Percentiles rank a stretch among this genome's conserved stretches.
Conservation (phyloP, 352 stramenopile species). For the Phytopythium aichiense region DNA sequence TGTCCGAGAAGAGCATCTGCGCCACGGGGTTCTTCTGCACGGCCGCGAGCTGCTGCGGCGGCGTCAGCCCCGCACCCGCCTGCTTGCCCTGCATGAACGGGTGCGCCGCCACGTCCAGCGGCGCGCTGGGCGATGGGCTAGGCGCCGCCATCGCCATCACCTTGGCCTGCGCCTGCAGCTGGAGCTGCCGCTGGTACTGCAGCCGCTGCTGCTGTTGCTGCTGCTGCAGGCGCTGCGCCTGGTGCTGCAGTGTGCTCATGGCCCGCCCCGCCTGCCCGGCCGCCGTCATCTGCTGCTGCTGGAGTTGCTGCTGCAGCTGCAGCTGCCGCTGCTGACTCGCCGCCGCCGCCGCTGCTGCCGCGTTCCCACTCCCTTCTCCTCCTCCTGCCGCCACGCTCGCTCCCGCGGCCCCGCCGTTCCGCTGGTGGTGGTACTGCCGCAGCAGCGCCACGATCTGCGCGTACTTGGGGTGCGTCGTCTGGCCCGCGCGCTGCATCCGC, state of each 20-base stretch:
- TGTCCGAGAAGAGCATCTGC: constrained; percentile 73
- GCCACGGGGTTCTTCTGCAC: constrained; percentile 36
- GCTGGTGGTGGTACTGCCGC: constrained; percentile 61
- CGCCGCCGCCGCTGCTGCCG: not conserved
- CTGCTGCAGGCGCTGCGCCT: constrained; percentile 22
- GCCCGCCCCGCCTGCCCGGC: not conserved
- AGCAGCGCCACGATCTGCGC: constrained; percentile 77
- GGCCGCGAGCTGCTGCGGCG: constrained; percentile 25
- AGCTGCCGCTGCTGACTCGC: constrained; percentile 6
- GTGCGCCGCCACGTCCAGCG: constrained; percentile 46
- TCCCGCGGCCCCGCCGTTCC: constrained; percentile 12
- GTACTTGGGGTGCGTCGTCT: constrained; percentile 83
- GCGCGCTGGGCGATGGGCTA: not conserved
- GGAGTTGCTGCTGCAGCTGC: constrained; percentile 7
- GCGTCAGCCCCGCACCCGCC: constrained; percentile 19
- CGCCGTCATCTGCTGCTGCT: constrained; percentile 15
- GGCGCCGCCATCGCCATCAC: not conserved
- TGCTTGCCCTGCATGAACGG: constrained; percentile 67
- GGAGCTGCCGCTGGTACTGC: constrained; percentile 17
- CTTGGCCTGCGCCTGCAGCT: constrained; percentile 16
- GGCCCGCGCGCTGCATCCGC: constrained; percentile 72
- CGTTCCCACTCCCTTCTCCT: not conserved
- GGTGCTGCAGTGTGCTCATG: constrained; percentile 7
- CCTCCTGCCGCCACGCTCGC: not conserved
- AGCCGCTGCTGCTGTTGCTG: constrained; percentile 23